A percentile compares a stretch with the other conserved stretches of the same genome.
These are phyloP conservation scores for Candida nanaspora DNA, from an alignment of 805 yeast species.

Conservation along the genomic window DNA sequence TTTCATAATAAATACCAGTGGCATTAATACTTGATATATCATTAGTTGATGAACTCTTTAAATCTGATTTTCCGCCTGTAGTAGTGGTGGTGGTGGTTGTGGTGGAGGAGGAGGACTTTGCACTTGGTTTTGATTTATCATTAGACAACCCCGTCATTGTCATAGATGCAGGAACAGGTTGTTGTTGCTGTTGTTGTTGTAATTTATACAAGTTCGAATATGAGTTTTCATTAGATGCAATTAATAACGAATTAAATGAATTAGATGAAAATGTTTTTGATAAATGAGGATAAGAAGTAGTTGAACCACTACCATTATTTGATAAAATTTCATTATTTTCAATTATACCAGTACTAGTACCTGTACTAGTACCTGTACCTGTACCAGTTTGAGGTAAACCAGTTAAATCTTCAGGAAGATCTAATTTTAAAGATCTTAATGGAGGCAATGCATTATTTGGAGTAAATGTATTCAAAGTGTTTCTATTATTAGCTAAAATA, in stretches of 20 bases:
- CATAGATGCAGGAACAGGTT: background rate
- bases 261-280: background rate
- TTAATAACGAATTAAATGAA: conserved; percentile 3
- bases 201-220: background rate
- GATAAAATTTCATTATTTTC: too few species aligned
- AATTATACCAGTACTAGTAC: too few species aligned
- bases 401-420: conserved; percentile 32
- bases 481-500: background rate
- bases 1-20: background rate
- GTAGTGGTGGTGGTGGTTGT: background rate
- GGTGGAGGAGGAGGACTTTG: background rate
- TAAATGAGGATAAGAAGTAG: too few species aligned
- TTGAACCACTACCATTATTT: too few species aligned
- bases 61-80: too few species aligned
- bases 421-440: conserved; percentile 41
- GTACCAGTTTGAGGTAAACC: background rate
- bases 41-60: background rate
- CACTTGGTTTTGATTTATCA: too few species aligned
- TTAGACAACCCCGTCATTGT: too few species aligned
- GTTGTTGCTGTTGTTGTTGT: background rate
- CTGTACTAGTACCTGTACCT: conserved; percentile 29
- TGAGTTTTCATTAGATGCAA: background rate
- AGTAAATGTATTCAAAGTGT: background rate
- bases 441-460: conserved; percentile 33
- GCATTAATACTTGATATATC: background rate